Conservation (phyloP, 2,329 filamentous ascomycete genomes). For the Exophiala oligosperma region DNA sequence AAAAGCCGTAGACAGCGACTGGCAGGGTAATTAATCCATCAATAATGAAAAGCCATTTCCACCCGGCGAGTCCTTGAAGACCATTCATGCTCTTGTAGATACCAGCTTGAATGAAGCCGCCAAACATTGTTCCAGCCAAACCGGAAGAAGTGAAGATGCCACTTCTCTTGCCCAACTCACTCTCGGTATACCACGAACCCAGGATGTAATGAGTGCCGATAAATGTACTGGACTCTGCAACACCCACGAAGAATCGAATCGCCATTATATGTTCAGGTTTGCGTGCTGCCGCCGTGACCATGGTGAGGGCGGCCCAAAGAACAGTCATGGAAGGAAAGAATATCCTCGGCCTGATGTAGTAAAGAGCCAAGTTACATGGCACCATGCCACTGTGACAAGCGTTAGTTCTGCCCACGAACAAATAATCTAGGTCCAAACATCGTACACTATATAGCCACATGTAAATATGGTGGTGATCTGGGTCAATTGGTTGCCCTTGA, state of each 20-base stretch:
- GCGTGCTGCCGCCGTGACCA: slow-evolving; percentile 24
- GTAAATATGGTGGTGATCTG: slow-evolving; percentile 31
- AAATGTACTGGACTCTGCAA: slow-evolving; percentile 17
- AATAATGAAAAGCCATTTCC: slow-evolving; percentile 42
- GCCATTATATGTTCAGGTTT: slow-evolving; percentile 22
- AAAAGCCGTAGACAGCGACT: slow-evolving; percentile 45
- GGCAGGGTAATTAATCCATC: slow-evolving; percentile 45
- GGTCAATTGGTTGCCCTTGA: slow-evolving; percentile 36
- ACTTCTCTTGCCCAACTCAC: slow-evolving; percentile 40
- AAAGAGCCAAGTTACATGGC: slow-evolving; percentile 34
- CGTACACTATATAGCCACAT: slow-evolving; percentile 21
- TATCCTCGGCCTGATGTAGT: slow-evolving; percentile 33
- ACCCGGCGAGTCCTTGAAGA: background rate
- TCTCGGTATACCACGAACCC: slow-evolving; percentile 30
- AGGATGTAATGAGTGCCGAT: slow-evolving; percentile 34
- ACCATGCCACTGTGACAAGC: slow-evolving; percentile 28
- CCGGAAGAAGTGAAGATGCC: slow-evolving; percentile 43
- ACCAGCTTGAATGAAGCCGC: background rate
- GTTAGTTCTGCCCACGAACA: background rate
- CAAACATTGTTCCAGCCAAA: slow-evolving; percentile 40
- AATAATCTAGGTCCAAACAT: background rate
- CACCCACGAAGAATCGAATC: slow-evolving; percentile 26
- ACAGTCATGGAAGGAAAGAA: slow-evolving; percentile 36
- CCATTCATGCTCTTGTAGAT: background rate
- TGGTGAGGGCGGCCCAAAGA: slow-evolving; percentile 34